Base-by-base conservation (phyloP, 225 moss, liverwort and hornwort species). In the Lunularia cruciata region DNA sequence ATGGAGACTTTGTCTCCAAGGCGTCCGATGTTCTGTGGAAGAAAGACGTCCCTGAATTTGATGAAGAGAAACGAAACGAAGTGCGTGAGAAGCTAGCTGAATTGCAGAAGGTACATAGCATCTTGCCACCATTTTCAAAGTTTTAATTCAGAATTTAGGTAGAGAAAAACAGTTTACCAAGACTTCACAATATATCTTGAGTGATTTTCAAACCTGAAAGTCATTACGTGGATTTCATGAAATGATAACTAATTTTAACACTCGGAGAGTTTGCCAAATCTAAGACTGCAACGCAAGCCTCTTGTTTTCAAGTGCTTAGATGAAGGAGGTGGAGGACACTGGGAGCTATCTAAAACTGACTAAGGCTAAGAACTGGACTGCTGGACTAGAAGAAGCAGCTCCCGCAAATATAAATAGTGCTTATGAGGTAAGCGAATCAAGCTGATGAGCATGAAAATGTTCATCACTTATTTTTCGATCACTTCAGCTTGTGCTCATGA, bases 331-430 rank as follows among this genome's bases (percentile, higher is more conserved):
- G 10, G 75, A 78, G 36, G 64, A 79, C 60, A 71, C 71, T 51
- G 69, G 66, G 54, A 73, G 80, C 37, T 83, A 73, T 60, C 36
- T 83, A 20, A 83, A 73, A 62, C 45, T 83, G 62, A 74, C 49
- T 47, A 69, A 74, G 72, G 83, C 83, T 3, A 73, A 71, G 47
- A 73, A 73, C 23, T 83, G 83, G 83, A 79, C 67, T 72, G 53
- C 71, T 38, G 83, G 77, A 39, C 63, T 76, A 45, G 73, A 80
- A 35, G 70, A 79, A 20, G 67, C 31, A 31, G 73, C 71, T 40
- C 79, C 80, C 12, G 67, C n/a, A 14, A 80, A 83, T 46, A 8
- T 46, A 19, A 52, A 15, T 23, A 19, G 23, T 70, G 53, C 42
- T 51, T 49, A 58, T 9, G 18, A 57, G 48, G 66, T 55, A 43